Evolutionary conservation across 140 eudicot species (phyloP).

Genomic region (Senecio squalidus): DNA sequence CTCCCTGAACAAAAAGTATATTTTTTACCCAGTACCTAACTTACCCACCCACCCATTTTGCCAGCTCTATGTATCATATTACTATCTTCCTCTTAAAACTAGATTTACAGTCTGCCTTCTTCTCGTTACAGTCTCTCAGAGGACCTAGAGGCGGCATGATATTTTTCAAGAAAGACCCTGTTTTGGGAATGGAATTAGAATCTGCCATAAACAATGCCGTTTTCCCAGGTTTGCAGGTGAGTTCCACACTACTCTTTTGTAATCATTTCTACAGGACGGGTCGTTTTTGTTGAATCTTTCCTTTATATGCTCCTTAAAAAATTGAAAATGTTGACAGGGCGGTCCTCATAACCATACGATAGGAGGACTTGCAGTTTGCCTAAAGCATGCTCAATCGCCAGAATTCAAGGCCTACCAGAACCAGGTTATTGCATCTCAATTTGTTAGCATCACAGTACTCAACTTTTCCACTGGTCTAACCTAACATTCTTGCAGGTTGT

Average conservation of each 20-base stretch:
- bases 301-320: neutral
- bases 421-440: conserved; percentile 16
- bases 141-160: conserved; percentile 99
- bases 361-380: conserved; percentile 81
- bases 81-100: neutral
- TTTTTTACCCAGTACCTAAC: too few relatives aligned
- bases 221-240: conserved; percentile 96
- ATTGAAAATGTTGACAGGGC: conserved; percentile 42
- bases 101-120: conserved; percentile 1
- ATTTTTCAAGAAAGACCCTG: conserved; percentile 77
- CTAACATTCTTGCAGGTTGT: conserved; percentile 52
- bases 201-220: conserved; percentile 97
- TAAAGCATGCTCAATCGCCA: conserved; percentile 88
- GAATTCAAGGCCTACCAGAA: conserved; percentile 85
- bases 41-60: too few relatives aligned
- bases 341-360: conserved; percentile 99
- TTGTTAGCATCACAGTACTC: neutral
- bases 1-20: too few relatives aligned
- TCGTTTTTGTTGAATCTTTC: neutral
- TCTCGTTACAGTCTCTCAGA: conserved; percentile 70
- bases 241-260: conserved; percentile 6
- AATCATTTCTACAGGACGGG: neutral
- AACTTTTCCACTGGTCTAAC: neutral
- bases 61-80: too few relatives aligned
- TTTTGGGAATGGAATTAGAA: conserved; percentile 85